Percentiles rank a stretch among this genome's conserved stretches.
phyloP scores from a whole-genome alignment of 2,329 filamentous ascomycete genomes.

The Aspergillus hiratsukae region DNA sequence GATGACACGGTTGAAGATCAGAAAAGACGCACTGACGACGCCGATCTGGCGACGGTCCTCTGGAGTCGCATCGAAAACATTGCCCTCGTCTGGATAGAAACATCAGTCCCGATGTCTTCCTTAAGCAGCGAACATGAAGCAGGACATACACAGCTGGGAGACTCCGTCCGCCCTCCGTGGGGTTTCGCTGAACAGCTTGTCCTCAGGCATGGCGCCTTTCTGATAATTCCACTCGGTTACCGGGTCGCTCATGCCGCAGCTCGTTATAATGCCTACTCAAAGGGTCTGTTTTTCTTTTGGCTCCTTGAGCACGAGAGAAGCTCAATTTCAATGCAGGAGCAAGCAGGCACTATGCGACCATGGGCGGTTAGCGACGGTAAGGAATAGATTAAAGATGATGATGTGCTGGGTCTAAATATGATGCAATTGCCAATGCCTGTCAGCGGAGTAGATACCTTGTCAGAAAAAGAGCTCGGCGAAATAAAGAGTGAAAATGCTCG shows the following conservation, averaged over 20 bases:
- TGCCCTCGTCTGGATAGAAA: conserved; percentile 28
- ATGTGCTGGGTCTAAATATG: conserved; percentile 28
- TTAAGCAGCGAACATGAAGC: neutral
- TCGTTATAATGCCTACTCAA: neutral
- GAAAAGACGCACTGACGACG: conserved; percentile 39
- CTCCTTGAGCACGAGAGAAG: neutral
- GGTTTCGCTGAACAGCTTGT: conserved; percentile 20
- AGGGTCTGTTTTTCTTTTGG: neutral
- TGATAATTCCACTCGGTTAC: conserved; percentile 9
- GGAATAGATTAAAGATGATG: conserved; percentile 16
- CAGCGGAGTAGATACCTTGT: conserved; percentile 8
- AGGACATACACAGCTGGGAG: conserved; percentile 28
- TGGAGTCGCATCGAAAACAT: conserved; percentile 32
- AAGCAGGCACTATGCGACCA: neutral
- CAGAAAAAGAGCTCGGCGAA: neutral
- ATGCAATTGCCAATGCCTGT: conserved; percentile 22
- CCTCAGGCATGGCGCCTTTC: conserved; percentile 17
- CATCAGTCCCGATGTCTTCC: conserved; percentile 6
- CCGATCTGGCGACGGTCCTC: conserved; percentile 38
- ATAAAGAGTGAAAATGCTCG: neutral
- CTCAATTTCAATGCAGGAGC: neutral
- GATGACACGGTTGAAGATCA: conserved; percentile 48
- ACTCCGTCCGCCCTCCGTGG: conserved; percentile 29
- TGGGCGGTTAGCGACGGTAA: conserved; percentile 10
- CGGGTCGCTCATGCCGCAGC: conserved; percentile 13